Evolutionary conservation across 257 asterid species (phyloP), one percentile per base, ranked within the genome.

Genomic region (Solanum microdontum): DNA sequence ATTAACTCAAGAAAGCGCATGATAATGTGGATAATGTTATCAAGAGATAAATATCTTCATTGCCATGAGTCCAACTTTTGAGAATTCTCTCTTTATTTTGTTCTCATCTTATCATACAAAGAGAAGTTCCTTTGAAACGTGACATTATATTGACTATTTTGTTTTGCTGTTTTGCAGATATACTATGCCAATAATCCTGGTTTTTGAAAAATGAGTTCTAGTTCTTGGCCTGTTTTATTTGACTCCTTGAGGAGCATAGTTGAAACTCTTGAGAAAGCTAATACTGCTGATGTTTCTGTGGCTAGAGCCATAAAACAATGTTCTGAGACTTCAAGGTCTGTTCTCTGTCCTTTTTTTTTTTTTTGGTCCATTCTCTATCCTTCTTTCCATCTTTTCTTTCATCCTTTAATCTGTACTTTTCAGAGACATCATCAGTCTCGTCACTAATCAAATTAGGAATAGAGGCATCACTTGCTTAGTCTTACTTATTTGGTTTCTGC

Each of bases 281-380:
- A 83, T 58, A 26, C 88, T 58, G 91, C 86, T 88, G 86, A 88
- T 90, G 91, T 84, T 87, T 86, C 92, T 79, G 86, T 91, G 84
- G 74, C 88, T 84, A 89, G 91, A 91, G 93, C 97, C 85, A 91
- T 92, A 83, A 91, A 92, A 89, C 93, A 93, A 55, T 93, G 96
- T 91, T 89, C 95, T 45, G 97, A 94, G 89, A 93, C 91, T 88
- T 66, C 93, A 90, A 89, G 97, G 99, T 96, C 90, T 39, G 91
- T 66, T 85, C 70, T 83, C 85, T 86, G 83, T 33, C 55, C 87
- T 84, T 74, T 32, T 64, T 33, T 68, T 36, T 34, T 6, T 68
- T 36, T 24, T 43, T 43, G 3, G 86, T 58, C 84, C 79, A 69
- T 66, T 33, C 60, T 51, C 32, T 74, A 21, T 34, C 28, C 28